Evolutionary conservation across 345 rosid genomes (phyloP), one percentile per base, ranked within the genome.

Genomic region (Murraya koenigii): DNA sequence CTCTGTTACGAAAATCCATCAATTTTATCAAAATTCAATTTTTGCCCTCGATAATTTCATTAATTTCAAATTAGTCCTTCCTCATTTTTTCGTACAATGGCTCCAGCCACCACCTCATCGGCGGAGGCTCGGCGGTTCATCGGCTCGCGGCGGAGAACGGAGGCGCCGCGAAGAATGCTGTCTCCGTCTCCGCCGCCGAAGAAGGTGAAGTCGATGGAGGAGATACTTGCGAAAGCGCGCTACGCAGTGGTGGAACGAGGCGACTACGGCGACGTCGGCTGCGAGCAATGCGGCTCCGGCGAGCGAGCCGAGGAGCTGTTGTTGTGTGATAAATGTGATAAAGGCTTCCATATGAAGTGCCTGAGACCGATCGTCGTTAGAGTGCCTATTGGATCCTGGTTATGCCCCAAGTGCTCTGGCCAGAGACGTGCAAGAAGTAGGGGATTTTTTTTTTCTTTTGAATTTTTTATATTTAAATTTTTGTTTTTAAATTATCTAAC

Each of bases 331-430:
- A 92, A 90, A 88, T 94, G 98, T 77, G 96, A 94, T 23, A 83
- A 78, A 71, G 98, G 98, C n/a, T 94, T 86, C 56, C 98, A 94
- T 79, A 92, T 94, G 97, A 91, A 89, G 77, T 92, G 98, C 78
- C 80, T 94, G 79, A 79, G 95, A 74, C 98, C 98, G 64, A 94
- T 94, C 66, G 90, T 94, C 23, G 97, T 71, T 66, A 89, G 93
- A 69, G 87, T 94, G 68, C 98, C 97, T 35, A 85, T 86, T 63
- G 98, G 98, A 72, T 75, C 97, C 26, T 92, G 98, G 98, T 80
- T 90, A 28, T 94, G 98, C 80, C 81, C 81, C 66, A 84, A 77
- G 78, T 92, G 98, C 79, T 87, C 91, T 61, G 93, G 88, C 80
- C 89, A 87, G 70, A 84, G 90, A 83, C 91, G 89, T 86, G 93